These are phyloP conservation scores for Beauveria brongniartii DNA, from an alignment of 2,329 filamentous ascomycete genomes.

Conservation along the genomic window DNA sequence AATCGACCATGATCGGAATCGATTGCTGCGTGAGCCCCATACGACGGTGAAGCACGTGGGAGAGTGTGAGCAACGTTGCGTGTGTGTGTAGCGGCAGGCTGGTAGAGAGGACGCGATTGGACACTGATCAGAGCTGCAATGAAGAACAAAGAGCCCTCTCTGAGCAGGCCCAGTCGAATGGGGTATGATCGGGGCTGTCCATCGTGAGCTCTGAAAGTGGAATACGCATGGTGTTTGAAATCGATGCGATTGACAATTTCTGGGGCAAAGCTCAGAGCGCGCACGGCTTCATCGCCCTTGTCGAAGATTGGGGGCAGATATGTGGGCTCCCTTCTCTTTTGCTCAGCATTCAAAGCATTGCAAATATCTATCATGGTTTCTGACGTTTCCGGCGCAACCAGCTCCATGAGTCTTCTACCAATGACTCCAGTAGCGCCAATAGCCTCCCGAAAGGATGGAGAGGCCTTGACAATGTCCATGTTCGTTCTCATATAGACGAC, in stretches of 20 bases:
- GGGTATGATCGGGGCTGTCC: conserved; percentile 42
- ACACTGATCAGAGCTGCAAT: conserved; percentile 42
- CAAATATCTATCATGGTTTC: conserved; percentile 44
- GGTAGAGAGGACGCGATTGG: conserved; percentile 30
- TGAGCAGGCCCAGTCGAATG: conserved; percentile 48
- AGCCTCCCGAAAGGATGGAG: conserved; percentile 46
- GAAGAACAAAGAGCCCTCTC: conserved; percentile 55
- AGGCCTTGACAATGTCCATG: conserved; percentile 50
- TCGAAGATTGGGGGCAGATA: conserved; percentile 58
- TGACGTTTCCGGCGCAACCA: conserved; percentile 43
- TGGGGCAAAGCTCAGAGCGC: conserved; percentile 42
- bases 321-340: conserved; percentile 48
- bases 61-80: conserved; percentile 16
- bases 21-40: conserved; percentile 16
- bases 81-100: conserved; percentile 30
- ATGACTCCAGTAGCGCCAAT: conserved; percentile 38
- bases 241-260: conserved; percentile 46
- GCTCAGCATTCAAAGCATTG: conserved; percentile 48
- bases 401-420: conserved; percentile 44
- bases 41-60: not conserved
- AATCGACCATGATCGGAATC: conserved; percentile 36
- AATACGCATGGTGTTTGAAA: conserved; percentile 45
- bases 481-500: conserved; percentile 51
- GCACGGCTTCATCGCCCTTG: conserved; percentile 46
- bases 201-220: conserved; percentile 45